phyloP scores from a whole-genome alignment of 176 grass and related monocot species.

The Triticum turgidum region DNA sequence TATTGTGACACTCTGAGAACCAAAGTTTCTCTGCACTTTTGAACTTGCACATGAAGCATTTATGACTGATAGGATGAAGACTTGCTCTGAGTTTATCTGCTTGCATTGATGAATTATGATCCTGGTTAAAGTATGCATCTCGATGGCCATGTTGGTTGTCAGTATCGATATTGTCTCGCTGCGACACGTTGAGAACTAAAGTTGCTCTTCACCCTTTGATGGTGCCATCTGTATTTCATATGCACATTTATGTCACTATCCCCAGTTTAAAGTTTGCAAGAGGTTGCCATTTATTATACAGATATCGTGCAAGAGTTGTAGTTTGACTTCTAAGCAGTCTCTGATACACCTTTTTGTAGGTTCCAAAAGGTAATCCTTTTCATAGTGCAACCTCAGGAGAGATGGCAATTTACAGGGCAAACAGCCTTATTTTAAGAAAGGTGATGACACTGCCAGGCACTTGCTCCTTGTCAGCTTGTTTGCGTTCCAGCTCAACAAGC shows the following conservation, averaged over 20 bases:
- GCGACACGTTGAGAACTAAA: not conserved
- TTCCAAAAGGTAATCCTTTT: slow-evolving; percentile 96
- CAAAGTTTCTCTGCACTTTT: not conserved
- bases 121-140: not conserved
- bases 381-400: slow-evolving; percentile 95
- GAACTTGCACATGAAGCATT: not conserved
- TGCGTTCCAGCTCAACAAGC: slow-evolving; percentile 21
- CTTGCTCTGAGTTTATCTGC: not conserved
- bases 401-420: slow-evolving; percentile 96
- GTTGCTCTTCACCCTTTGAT: not conserved
- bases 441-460: slow-evolving; percentile 33
- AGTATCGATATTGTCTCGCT: not conserved
- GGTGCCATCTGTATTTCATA: not conserved
- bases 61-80: not conserved
- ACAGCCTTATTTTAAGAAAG: slow-evolving; percentile 88
- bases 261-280: not conserved
- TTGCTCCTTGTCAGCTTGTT: not conserved
- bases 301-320: not conserved
- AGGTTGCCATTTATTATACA: not conserved
- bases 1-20: not conserved
- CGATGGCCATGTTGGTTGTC: not conserved
- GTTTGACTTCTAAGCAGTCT: not conserved
- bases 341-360: slow-evolving; percentile 38
- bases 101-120: not conserved
- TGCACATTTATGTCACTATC: not conserved